Percentiles rank a stretch among this genome's conserved stretches.
phyloP scores from a whole-genome alignment of 1,139 yeast species.

The Eremothecium coryli region DNA sequence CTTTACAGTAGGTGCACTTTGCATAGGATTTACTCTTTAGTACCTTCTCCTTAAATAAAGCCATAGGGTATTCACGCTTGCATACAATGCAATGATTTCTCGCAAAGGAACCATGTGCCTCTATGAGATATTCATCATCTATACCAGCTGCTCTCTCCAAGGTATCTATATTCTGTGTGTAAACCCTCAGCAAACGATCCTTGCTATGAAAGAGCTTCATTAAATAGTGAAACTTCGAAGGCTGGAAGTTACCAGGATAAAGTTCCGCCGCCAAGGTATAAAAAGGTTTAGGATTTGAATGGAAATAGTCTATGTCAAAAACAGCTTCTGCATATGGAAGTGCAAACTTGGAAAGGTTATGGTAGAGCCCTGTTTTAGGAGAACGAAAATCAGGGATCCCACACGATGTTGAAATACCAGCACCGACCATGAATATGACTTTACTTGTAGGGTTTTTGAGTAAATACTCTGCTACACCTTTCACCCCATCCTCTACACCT shows the following conservation, averaged over 20 bases:
- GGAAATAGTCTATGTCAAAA: slow-evolving; percentile 77
- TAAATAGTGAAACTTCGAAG: slow-evolving; percentile 72
- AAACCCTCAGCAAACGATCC: slow-evolving; percentile 53
- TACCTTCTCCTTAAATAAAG: slow-evolving; percentile 41
- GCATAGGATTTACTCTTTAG: slow-evolving; percentile 38
- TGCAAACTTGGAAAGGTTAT: slow-evolving; percentile 63
- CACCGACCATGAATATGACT: slow-evolving; percentile 53
- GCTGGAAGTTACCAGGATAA: slow-evolving; percentile 78
- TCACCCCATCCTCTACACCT: too few relatives aligned
- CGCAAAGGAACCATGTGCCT: slow-evolving; percentile 95
- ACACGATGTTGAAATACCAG: slow-evolving; percentile 86
- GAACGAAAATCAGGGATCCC: slow-evolving; percentile 95
- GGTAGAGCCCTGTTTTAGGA: slow-evolving; percentile 83
- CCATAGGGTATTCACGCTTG: slow-evolving; percentile 42
- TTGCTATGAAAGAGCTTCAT: slow-evolving; percentile 60
- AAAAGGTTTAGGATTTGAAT: slow-evolving; percentile 69
- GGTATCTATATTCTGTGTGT: slow-evolving; percentile 90
- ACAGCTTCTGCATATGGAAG: slow-evolving; percentile 94
- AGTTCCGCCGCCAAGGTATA: slow-evolving; percentile 75
- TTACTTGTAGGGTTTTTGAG: slow-evolving; percentile 23
- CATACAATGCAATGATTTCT: slow-evolving; percentile 76
- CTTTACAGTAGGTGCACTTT: slow-evolving; percentile 45
- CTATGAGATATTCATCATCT: slow-evolving; percentile 53
- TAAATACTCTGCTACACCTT: slow-evolving; percentile 16
- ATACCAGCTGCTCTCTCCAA: slow-evolving; percentile 82